Evolutionary conservation across 257 asterid species (phyloP).

Genomic region (Ballota nigra): DNA sequence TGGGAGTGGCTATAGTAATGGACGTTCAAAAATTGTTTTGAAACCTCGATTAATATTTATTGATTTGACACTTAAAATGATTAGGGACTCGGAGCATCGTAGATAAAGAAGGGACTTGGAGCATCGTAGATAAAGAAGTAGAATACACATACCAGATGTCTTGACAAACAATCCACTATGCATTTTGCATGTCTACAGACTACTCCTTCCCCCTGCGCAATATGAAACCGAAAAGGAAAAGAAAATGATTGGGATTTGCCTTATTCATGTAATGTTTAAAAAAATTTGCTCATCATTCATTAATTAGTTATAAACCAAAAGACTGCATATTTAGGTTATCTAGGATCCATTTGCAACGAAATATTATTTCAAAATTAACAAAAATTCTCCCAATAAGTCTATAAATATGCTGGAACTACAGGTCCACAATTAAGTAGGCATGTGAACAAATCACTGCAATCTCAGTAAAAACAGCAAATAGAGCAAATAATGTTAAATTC

Average conservation of each 20-base stretch:
- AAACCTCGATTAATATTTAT: background rate
- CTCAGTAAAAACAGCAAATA: conserved; percentile 4
- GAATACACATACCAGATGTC: conserved; percentile 68
- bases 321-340: conserved; percentile 2
- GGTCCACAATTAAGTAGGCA: background rate
- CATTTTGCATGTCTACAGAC: conserved; percentile 40
- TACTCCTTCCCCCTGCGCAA: conserved; percentile 69
- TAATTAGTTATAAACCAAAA: conserved; percentile 22
- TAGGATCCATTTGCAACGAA: conserved; percentile 10
- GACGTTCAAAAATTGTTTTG: background rate
- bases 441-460: conserved; percentile 7
- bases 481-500: conserved; percentile 12
- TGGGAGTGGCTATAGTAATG: background rate
- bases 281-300: conserved; percentile 18
- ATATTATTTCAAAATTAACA: conserved; percentile 8
- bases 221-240: conserved; percentile 38
- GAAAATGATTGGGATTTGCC: conserved; percentile 58
- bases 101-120: conserved; percentile 8
- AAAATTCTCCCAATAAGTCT: conserved; percentile 13
- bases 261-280: conserved; percentile 22
- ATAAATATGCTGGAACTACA: conserved; percentile 14
- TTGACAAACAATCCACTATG: conserved; percentile 43
- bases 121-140: conserved; percentile 23
- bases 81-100: conserved; percentile 14
- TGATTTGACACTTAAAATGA: background rate